A percentile compares a stretch with the other conserved stretches of the same genome.
Evolutionary conservation across 257 asterid species (phyloP).

Genomic region (Orobanche coerulescens): DNA sequence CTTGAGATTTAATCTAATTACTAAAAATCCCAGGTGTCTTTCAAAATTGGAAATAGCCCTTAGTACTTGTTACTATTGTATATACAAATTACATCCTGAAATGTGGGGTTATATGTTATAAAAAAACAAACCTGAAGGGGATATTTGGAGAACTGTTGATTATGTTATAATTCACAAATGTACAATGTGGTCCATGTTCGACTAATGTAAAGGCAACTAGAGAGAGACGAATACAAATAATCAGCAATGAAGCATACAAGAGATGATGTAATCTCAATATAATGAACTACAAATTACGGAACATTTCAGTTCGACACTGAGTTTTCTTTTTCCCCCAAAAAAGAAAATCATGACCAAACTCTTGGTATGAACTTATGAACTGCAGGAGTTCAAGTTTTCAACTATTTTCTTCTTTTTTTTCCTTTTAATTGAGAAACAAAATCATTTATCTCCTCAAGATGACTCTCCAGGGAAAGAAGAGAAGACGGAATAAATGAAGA

Average conservation of each 20-base stretch:
- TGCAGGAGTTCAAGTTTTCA: background rate
- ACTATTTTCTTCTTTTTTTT: background rate
- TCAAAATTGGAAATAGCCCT: background rate
- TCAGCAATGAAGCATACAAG: background rate
- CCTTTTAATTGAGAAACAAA: slow-evolving; percentile 2
- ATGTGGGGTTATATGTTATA: too few species aligned
- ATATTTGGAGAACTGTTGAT: too few species aligned
- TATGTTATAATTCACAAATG: background rate
- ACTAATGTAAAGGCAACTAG: background rate
- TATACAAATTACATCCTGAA: too few species aligned
- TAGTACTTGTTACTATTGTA: too few species aligned
- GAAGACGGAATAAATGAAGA: background rate
- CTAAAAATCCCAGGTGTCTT: too few species aligned
- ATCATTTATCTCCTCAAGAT: background rate
- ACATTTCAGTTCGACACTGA: background rate
- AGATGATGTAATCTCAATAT: background rate
- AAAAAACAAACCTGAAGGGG: background rate
- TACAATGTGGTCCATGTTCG: background rate
- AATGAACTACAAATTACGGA: background rate
- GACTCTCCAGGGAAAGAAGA: background rate
- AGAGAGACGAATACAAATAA: background rate
- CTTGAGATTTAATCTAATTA: background rate
- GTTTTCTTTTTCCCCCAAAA: too few species aligned
- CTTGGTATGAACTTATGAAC: background rate
- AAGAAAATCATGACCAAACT: background rate